phyloP scores from a whole-genome alignment of 352 stramenopile species.

The Globisporangium perplexum region DNA sequence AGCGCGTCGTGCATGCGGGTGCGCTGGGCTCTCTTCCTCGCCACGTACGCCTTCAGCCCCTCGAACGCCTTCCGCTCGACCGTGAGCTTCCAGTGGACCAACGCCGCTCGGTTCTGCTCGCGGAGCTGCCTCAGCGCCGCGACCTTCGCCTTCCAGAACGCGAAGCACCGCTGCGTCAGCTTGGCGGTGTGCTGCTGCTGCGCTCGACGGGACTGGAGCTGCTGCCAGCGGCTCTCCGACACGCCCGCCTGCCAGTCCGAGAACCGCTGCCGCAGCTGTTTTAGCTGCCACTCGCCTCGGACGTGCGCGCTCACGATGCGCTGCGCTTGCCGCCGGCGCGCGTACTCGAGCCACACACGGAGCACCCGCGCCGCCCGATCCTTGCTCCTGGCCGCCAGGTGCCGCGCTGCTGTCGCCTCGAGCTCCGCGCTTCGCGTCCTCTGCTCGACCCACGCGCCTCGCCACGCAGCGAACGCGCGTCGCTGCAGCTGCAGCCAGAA shows the following conservation, averaged over 20 bases:
- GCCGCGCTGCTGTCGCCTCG: neutral
- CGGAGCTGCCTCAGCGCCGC: constrained; percentile 1
- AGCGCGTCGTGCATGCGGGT: constrained; percentile 12
- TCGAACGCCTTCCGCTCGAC: constrained; percentile 12
- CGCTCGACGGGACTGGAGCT: neutral
- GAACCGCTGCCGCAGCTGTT: neutral
- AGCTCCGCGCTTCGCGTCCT: constrained; percentile 2
- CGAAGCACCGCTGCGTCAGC: neutral
- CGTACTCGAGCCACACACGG: constrained; percentile 8
- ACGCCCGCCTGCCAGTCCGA: neutral
- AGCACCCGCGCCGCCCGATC: constrained; percentile 2
- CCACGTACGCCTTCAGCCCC: constrained; percentile 1
- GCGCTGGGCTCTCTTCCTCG: constrained; percentile 8
- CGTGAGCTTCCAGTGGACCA: constrained; percentile 18
- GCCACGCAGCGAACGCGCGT: constrained; percentile 2
- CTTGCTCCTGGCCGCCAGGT: neutral
- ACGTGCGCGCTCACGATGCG: constrained; percentile 10
- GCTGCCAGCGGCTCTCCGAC: neutral
- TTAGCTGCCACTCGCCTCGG: constrained; percentile 1
- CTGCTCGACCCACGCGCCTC: neutral
- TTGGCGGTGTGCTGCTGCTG: neutral
- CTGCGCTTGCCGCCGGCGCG: neutral
- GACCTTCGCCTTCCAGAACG: constrained; percentile 9
- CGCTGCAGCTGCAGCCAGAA: neutral
- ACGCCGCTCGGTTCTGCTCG: constrained; percentile 7